Evolutionary conservation across 2,329 filamentous ascomycete genomes (phyloP), one percentile per base, ranked within the genome.

Genomic region (Dryadomyces quercivorus): DNA sequence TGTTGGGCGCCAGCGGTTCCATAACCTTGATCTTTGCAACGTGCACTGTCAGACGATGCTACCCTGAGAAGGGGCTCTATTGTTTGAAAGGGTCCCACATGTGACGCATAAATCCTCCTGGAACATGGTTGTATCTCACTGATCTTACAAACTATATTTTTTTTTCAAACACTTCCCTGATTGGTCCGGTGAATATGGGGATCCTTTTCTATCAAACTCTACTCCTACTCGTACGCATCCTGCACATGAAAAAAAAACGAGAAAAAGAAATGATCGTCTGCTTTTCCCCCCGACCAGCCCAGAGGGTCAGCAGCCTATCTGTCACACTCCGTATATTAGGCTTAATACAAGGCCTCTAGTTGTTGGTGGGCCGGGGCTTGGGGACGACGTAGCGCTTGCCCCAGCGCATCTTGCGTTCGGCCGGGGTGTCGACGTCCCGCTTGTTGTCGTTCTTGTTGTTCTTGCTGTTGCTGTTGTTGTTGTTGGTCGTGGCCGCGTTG

Each of bases 351-450:
- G 26, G 26, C 26, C 26, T 31, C 26, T 31, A 31, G 26, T 31
- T 31, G 26, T 40, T 40, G 36, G 36, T 40, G 36, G 36, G 10
- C 36, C 26, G 26, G 26, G 36, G 36, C 36, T 40, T 40, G 36
- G 42, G 42, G 16, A 52, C 26, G 6, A 46, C 52, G 16, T 31
- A 42, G 22, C 52, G 46, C 46, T 54, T 54, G 40, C 52, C 52
- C 36, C 40, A 54, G 20, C 46, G 46, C 52, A 54, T 54, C 15
- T 2, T 46, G 5, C 52, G 22, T 10, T 12, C 50, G 12, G 18
- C 20, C 18, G 20, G 6, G 18, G 2, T 2, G 16, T 12, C 40
- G 16, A 9, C 20, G 13, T 43, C 36, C 12, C 50, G 44, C 22
- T 55, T 57, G 49, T 43, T 38, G 43, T 47, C 36, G 16, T 26